These are phyloP conservation scores for Umbelopsis vinacea DNA, from an alignment of 192 early-diverging fungal species.

Conservation along the genomic window DNA sequence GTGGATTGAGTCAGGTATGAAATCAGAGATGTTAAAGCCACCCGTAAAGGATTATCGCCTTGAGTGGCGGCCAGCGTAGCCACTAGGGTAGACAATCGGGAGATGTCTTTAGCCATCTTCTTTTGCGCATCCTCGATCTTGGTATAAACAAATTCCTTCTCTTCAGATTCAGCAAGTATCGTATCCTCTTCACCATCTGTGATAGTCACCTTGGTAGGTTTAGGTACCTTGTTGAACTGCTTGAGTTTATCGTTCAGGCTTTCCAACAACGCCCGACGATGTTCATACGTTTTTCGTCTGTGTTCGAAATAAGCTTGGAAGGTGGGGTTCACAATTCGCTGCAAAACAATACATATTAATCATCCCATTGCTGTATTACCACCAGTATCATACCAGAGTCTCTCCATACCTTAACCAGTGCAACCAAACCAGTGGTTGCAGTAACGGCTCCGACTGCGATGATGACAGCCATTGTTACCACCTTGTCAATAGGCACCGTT, in stretches of 20 bases:
- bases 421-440: slow-evolving; percentile 33
- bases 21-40: background rate
- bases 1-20: slow-evolving; percentile 16
- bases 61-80: slow-evolving; percentile 6
- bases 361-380: background rate
- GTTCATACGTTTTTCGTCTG: background rate
- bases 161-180: background rate
- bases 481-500: slow-evolving; percentile 26
- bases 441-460: slow-evolving; percentile 31
- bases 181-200: slow-evolving; percentile 7
- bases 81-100: background rate
- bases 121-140: slow-evolving; percentile 15
- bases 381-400: background rate
- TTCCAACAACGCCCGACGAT: slow-evolving; percentile 3
- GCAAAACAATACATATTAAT: background rate
- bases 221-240: background rate
- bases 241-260: background rate
- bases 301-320: slow-evolving; percentile 17
- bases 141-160: background rate
- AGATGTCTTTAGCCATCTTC: background rate
- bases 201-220: slow-evolving; percentile 3
- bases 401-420: slow-evolving; percentile 37
- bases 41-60: slow-evolving; percentile 5
- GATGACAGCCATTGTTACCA: slow-evolving; percentile 33
- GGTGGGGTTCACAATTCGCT: slow-evolving; percentile 13